phyloP scores from a whole-genome alignment of 108 stramenopile species.

The Asterionellopsis glacialis region DNA sequence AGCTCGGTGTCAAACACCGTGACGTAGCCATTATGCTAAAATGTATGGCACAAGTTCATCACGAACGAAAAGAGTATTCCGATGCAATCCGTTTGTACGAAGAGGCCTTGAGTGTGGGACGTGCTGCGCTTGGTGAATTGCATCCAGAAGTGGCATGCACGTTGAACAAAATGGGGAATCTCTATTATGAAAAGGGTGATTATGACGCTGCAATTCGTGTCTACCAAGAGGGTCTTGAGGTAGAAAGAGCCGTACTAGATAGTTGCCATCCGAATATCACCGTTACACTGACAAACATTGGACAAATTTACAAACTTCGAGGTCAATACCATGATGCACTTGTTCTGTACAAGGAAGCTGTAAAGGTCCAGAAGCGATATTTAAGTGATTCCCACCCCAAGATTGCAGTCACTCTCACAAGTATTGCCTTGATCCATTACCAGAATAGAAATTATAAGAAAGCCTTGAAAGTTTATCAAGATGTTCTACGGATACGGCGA shows the following conservation, averaged over 20 bases:
- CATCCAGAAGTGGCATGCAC: slow-evolving; percentile 56
- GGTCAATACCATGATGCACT: slow-evolving; percentile 30
- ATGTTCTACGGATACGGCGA: slow-evolving; percentile 55
- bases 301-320: slow-evolving; percentile 37
- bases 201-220: slow-evolving; percentile 38
- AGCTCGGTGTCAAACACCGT: slow-evolving; percentile 24
- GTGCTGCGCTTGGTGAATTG: slow-evolving; percentile 38
- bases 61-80: slow-evolving; percentile 48
- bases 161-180: slow-evolving; percentile 63
- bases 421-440: slow-evolving; percentile 54
- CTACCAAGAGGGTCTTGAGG: slow-evolving; percentile 52
- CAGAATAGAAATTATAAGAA: slow-evolving; percentile 40
- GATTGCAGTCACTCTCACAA: slow-evolving; percentile 45
- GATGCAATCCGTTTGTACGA: slow-evolving; percentile 23
- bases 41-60: slow-evolving; percentile 60
- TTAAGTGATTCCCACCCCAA: slow-evolving; percentile 25
- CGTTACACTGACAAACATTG: slow-evolving; percentile 30
- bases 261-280: slow-evolving; percentile 37
- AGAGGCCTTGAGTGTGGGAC: slow-evolving; percentile 29
- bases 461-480: slow-evolving; percentile 53
- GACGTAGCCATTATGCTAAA: slow-evolving; percentile 59
- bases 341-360: slow-evolving; percentile 32
- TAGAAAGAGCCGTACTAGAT: slow-evolving; percentile 49
- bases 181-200: slow-evolving; percentile 51
- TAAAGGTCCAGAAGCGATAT: slow-evolving; percentile 23